These are phyloP conservation scores for Aureobasidium sp. DNA, from an alignment of 2,329 filamentous ascomycete genomes.

Conservation along the genomic window DNA sequence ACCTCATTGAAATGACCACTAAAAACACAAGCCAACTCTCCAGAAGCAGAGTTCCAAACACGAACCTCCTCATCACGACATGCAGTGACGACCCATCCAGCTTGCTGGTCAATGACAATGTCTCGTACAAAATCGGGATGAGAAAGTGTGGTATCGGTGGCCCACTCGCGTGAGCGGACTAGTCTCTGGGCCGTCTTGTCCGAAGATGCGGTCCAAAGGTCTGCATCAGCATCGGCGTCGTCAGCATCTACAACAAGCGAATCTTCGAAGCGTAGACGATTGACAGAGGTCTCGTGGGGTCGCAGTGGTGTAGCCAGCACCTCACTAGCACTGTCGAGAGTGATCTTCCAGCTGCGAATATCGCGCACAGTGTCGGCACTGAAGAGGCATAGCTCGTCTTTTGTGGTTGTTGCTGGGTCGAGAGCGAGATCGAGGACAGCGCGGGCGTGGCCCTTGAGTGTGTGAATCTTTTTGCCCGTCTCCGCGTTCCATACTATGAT, in stretches of 20 bases:
- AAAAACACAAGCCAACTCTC: conserved; percentile 27
- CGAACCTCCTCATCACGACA: conserved; percentile 88
- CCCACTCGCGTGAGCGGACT: conserved; percentile 60
- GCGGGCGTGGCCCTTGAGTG: conserved; percentile 68
- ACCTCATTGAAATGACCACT: conserved; percentile 91
- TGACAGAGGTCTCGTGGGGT: conserved; percentile 86
- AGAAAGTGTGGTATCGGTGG: conserved; percentile 60
- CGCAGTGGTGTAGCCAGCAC: conserved; percentile 52
- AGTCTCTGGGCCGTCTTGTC: conserved; percentile 84
- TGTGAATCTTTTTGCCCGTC: conserved; percentile 62
- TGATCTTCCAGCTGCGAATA: conserved; percentile 70
- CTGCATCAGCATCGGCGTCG: conserved; percentile 44
- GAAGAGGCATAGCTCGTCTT: conserved; percentile 51
- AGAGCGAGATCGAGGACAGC: conserved; percentile 73
- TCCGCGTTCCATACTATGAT: conserved; percentile 71
- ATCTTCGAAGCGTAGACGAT: conserved; percentile 65
- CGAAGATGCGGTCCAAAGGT: conserved; percentile 88
- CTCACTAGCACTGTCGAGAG: conserved; percentile 47
- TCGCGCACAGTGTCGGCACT: conserved; percentile 59
- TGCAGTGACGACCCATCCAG: conserved; percentile 70
- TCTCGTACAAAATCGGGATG: conserved; percentile 91
- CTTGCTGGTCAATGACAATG: conserved; percentile 57
- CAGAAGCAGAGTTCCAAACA: conserved; percentile 61
- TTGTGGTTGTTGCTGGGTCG: conserved; percentile 55
- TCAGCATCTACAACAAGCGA: conserved; percentile 6